phyloP scores from a whole-genome alignment of 805 yeast species.

The Wickerhamomyces rabaulensis region DNA sequence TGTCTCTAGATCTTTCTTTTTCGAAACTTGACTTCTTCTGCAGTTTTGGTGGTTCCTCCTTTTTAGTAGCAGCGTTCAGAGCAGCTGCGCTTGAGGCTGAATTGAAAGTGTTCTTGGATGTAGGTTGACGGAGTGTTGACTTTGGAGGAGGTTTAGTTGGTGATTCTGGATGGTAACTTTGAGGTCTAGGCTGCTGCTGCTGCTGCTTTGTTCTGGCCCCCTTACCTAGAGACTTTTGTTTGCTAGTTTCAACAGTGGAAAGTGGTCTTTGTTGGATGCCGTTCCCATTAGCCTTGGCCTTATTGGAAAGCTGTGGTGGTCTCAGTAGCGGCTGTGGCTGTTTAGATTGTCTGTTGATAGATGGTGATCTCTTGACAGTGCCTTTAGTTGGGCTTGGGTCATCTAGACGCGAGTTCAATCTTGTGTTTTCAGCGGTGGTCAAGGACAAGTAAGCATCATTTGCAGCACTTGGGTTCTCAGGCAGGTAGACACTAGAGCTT shows the following conservation, averaged over 20 bases:
- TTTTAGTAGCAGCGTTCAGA: slow-evolving; percentile 48
- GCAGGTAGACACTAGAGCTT: slow-evolving; percentile 18
- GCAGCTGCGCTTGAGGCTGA: slow-evolving; percentile 24
- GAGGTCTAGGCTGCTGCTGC: not conserved
- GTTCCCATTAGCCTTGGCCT: not conserved
- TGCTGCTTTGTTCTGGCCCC: not conserved
- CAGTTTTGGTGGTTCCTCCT: slow-evolving; percentile 29
- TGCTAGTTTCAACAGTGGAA: slow-evolving; percentile 8
- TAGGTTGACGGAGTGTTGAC: not conserved
- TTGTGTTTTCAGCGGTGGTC: slow-evolving; percentile 75
- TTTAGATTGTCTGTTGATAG: not conserved
- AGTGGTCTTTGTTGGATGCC: slow-evolving; percentile 5
- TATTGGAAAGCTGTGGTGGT: not conserved
- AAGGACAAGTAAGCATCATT: slow-evolving; percentile 60
- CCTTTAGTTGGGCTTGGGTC: not conserved
- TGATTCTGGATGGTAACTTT: not conserved
- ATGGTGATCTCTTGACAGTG: not conserved
- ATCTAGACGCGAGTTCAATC: slow-evolving; percentile 47
- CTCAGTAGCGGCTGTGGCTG: slow-evolving; percentile 1
- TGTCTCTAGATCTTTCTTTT: slow-evolving; percentile 32
- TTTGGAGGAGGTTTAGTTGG: not conserved
- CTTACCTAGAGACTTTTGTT: not conserved
- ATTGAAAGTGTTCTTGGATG: not conserved
- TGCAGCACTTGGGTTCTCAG: slow-evolving; percentile 34
- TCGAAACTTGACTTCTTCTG: slow-evolving; percentile 49